A percentile compares a stretch with the other conserved stretches of the same genome.
phyloP scores from a whole-genome alignment of 805 yeast genomes.

The Metschnikowia cubensis region DNA sequence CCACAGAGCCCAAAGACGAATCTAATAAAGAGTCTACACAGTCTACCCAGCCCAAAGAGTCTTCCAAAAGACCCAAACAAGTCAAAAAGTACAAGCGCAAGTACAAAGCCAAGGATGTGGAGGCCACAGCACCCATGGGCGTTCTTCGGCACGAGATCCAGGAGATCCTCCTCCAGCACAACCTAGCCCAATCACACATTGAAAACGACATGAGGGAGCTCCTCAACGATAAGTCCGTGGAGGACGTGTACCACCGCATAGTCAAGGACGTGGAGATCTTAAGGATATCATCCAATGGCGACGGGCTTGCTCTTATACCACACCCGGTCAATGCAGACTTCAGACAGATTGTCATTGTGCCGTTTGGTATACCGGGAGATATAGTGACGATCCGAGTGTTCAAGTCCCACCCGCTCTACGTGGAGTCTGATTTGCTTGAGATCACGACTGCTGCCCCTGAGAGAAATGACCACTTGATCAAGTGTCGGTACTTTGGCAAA shows the following conservation, averaged over 20 bases:
- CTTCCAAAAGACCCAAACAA: constrained; percentile 18
- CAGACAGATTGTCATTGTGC: constrained; percentile 69
- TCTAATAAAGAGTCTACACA: too few species aligned
- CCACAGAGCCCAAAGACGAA: too few species aligned
- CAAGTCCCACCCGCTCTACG: constrained; percentile 71
- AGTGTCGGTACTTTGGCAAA: constrained; percentile 82
- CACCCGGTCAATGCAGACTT: constrained; percentile 47
- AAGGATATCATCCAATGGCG: constrained; percentile 73
- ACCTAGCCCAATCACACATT: constrained; percentile 40
- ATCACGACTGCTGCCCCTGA: constrained; percentile 34
- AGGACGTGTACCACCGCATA: constrained; percentile 50
- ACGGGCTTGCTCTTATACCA: constrained; percentile 70
- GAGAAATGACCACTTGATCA: constrained; percentile 56
- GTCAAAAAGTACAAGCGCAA: constrained; percentile 38
- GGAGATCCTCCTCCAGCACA: constrained; percentile 44
- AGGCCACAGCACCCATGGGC: constrained; percentile 78
- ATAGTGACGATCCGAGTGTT: constrained; percentile 63
- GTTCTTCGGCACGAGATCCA: constrained; percentile 71
- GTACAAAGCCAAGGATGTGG: constrained; percentile 60
- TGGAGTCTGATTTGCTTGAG: constrained; percentile 67
- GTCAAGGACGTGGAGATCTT: constrained; percentile 56
- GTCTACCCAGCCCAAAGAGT: neutral
- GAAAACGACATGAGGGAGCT: constrained; percentile 62
- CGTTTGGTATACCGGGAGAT: constrained; percentile 89
- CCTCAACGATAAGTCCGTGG: constrained; percentile 53